Conservation (phyloP, 495 filamentous ascomycete species). For the Jackrogersella multiformis region DNA sequence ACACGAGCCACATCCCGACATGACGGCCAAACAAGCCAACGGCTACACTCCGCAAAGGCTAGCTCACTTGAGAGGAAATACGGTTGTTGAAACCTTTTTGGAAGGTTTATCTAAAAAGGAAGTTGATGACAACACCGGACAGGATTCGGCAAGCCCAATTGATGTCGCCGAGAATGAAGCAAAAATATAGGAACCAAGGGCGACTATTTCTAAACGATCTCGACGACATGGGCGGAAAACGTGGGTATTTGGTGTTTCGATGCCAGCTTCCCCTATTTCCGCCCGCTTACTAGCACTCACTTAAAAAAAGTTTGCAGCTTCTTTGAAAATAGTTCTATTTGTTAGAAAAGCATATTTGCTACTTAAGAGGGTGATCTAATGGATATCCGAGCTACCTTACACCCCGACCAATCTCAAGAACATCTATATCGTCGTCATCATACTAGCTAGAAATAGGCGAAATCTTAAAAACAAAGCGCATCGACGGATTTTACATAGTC, state of each 20-base stretch:
- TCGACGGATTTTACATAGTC: conserved; percentile 24
- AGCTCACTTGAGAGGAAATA: background rate
- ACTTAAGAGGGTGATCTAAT: conserved; percentile 18
- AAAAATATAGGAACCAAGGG: too few relatives aligned
- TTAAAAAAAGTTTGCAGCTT: background rate
- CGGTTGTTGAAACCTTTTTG: background rate
- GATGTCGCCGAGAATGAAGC: too few relatives aligned
- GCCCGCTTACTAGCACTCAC: background rate
- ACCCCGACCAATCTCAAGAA: conserved; percentile 7
- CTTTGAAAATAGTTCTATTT: conserved; percentile 6
- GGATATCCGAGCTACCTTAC: conserved; percentile 16
- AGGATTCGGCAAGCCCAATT: too few relatives aligned
- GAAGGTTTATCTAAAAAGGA: background rate
- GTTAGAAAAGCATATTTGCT: conserved; percentile 12
- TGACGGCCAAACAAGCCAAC: background rate
- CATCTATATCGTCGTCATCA: conserved; percentile 17
- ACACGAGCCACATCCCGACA: background rate
- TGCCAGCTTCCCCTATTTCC: too few relatives aligned
- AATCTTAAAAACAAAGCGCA: background rate
- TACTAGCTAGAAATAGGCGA: conserved; percentile 17
- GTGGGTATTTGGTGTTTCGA: too few relatives aligned
- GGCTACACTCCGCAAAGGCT: background rate
- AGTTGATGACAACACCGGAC: background rate
- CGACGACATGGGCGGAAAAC: too few relatives aligned
- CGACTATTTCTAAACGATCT: too few relatives aligned